Evolutionary conservation across 2,329 filamentous ascomycete genomes (phyloP).

Genomic region (Monilinia polystroma): DNA sequence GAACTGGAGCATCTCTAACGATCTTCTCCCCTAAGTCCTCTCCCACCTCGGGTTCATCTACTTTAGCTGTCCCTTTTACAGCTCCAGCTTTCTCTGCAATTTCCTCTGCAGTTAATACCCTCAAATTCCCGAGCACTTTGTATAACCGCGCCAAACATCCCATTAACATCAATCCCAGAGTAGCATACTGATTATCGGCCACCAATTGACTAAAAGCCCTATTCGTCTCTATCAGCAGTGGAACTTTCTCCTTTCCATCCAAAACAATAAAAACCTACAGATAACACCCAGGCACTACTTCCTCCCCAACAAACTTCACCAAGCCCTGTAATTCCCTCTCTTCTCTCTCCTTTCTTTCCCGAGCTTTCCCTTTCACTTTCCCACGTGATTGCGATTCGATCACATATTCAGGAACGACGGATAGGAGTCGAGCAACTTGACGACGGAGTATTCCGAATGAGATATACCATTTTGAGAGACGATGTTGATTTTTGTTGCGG

Average conservation of each 20-base stretch:
- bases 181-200: conserved; percentile 70
- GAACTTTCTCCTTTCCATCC: neutral
- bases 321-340: conserved; percentile 27
- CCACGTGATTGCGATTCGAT: conserved; percentile 17
- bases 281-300: conserved; percentile 46
- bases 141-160: conserved; percentile 61
- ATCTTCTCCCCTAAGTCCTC: conserved; percentile 40
- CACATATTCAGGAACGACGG: conserved; percentile 16
- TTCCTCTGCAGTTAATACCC: conserved; percentile 25
- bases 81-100: conserved; percentile 11
- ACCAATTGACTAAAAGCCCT: conserved; percentile 66
- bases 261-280: conserved; percentile 43
- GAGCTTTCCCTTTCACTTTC: conserved; percentile 24
- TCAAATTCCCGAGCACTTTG: conserved; percentile 44
- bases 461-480: conserved; percentile 77
- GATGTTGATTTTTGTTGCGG: conserved; percentile 91
- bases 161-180: conserved; percentile 68
- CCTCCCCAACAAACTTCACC: conserved; percentile 45
- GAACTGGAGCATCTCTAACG: conserved; percentile 28
- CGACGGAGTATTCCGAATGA: conserved; percentile 70
- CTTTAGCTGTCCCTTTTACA: conserved; percentile 1
- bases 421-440: conserved; percentile 55
- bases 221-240: conserved; percentile 42
- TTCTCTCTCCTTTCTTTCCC: conserved; percentile 38
- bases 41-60: conserved; percentile 15